Percentiles rank a stretch among this genome's conserved stretches.
Conservation (phyloP, 768 basidiomycete species). For the Tephrocybe sp. region DNA sequence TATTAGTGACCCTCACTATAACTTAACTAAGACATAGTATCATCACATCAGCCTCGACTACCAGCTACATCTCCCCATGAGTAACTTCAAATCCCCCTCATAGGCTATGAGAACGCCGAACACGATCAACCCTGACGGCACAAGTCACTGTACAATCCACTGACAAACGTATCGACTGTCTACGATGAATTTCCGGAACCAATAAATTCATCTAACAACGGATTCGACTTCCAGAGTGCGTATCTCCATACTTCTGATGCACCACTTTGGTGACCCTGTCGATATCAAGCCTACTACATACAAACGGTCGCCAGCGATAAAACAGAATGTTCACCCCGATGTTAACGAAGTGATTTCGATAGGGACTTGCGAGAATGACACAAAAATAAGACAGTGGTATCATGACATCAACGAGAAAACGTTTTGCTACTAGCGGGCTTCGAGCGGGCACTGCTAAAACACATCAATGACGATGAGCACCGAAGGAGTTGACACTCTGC, state of each 20-base stretch:
- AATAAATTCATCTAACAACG: conserved; percentile 52
- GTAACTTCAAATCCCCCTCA: conserved; percentile 29
- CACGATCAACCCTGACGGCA: conserved; percentile 51
- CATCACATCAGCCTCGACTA: no score
- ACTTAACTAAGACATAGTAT: no score
- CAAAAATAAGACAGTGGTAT: background rate
- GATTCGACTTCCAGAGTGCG: conserved; percentile 77
- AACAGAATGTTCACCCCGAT: conserved; percentile 12
- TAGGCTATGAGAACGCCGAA: conserved; percentile 41
- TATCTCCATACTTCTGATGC: background rate
- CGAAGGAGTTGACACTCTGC: no score
- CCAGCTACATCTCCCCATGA: conserved; percentile 8
- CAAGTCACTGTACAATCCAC: conserved; percentile 53
- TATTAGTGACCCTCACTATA: no score
- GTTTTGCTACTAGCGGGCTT: no score
- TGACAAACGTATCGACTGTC: conserved; percentile 42
- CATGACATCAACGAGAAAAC: no score
- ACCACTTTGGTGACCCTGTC: background rate
- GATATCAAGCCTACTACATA: conserved; percentile 64
- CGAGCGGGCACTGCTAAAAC: no score
- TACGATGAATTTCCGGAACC: conserved; percentile 59
- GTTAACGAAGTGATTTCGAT: conserved; percentile 27
- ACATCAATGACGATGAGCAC: no score
- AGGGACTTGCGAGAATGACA: conserved; percentile 10
- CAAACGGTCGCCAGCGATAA: conserved; percentile 40